A percentile compares a stretch with the other conserved stretches of the same genome.
phyloP scores from a whole-genome alignment of 2,329 filamentous ascomycete genomes.

The Periconia sp. region DNA sequence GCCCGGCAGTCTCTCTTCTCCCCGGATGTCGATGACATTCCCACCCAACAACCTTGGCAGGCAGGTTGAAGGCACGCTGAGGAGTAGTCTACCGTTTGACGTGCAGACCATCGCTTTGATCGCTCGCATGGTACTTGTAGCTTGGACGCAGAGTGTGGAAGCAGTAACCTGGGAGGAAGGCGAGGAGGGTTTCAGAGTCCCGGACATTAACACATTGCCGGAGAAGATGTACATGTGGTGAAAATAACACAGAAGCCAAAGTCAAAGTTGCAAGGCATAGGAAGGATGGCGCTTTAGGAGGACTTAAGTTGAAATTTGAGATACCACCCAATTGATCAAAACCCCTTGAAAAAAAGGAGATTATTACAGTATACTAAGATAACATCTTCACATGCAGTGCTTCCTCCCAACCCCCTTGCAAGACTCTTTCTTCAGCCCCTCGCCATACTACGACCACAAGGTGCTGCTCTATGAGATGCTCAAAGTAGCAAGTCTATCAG shows the following conservation, averaged over 20 bases:
- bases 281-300: no score
- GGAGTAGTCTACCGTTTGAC: conserved; percentile 30
- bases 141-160: conserved; percentile 39
- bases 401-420: no score
- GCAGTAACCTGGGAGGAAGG: conserved; percentile 31
- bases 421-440: no score
- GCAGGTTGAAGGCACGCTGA: conserved; percentile 33
- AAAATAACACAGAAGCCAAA: no score
- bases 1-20: not conserved
- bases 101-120: conserved; percentile 30
- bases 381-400: no score
- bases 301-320: not conserved
- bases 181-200: conserved; percentile 23
- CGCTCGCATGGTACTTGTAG: conserved; percentile 36
- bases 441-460: no score
- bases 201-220: conserved; percentile 6
- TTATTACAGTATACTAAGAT: no score
- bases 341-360: no score
- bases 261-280: no score
- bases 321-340: no score
- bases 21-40: conserved; percentile 11
- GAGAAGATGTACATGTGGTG: conserved; percentile 16
- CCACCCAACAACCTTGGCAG: conserved; percentile 25
- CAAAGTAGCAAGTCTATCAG: no score
- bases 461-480: no score